Evolutionary conservation across 805 yeast species (phyloP), one percentile per base, ranked within the genome.

Genomic region (Komagataella kurtzmanii): DNA sequence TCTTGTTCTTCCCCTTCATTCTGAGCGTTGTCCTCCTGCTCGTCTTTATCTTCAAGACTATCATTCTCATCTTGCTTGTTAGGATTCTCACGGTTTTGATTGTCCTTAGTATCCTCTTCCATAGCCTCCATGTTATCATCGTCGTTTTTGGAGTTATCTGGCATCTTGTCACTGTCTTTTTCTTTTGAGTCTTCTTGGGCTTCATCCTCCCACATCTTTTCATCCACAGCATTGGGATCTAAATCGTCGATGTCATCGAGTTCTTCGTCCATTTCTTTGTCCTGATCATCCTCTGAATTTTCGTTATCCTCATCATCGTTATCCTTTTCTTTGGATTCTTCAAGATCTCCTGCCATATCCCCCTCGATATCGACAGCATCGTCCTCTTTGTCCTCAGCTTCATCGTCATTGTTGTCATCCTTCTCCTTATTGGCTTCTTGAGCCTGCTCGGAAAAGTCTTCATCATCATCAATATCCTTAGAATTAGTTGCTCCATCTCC

Each of bases 131-230:
- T 57, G 7, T 61, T 52, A 18, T 59, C 58, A 5, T 63, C 61
- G 5, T 67, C 68, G 3, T 65, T 62, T 52, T 5, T 69, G 2
- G 79, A 67, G 53, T 76, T 72, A 10, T 82, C 80, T 3, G 88
- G 81, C 69, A 80, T 67, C 53, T 77, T 71, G 24, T 89, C 95
- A 7, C 90, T 75, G 46, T 88, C 87, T 62, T 89, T 89, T 60
- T 89, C 96, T 61, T 88, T 86, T 18, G 78, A 75, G 56, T 79
- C 79, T 14, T 83, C 88, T 52, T 81, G 76, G 10, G 84, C 86
- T 63, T 91, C 89, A 60, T 90, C 97, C 61, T 91, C 93, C 96
- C 98, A 91, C 96, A 88, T 88, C 68, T 88, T 91, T 57, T 91
- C 97, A 64, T 91, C 98, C 49, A 91, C 80, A 3, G 96, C 96